Evolutionary conservation across 257 asterid genomes (phyloP).

Genomic region (Verbena officinalis): DNA sequence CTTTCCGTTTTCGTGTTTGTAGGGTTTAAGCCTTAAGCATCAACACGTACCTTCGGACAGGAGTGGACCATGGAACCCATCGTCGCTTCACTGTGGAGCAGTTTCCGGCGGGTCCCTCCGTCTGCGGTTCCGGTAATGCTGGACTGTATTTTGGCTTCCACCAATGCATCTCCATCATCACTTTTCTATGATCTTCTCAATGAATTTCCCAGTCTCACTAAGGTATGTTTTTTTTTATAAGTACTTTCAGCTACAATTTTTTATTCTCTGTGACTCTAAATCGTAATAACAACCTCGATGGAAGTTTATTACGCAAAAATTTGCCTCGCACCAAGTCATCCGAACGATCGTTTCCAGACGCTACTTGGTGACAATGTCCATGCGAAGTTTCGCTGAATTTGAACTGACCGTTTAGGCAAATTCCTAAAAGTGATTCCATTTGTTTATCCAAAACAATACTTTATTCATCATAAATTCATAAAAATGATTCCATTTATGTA

Average conservation of each 20-base stretch:
- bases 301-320: background rate
- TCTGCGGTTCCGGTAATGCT: slow-evolving; percentile 70
- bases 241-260: background rate
- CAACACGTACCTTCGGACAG: background rate
- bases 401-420: too few relatives aligned
- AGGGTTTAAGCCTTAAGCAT: slow-evolving; percentile 22
- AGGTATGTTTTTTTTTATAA: slow-evolving; percentile 44
- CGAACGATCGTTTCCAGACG: background rate
- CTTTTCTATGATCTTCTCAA: slow-evolving; percentile 54
- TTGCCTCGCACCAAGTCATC: background rate
- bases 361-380: background rate
- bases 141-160: slow-evolving; percentile 76
- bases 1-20: background rate
- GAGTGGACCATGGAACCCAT: slow-evolving; percentile 44
- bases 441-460: too few relatives aligned
- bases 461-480: too few relatives aligned
- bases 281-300: background rate
- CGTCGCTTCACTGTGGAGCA: slow-evolving; percentile 52
- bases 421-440: too few relatives aligned
- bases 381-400: background rate
- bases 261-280: background rate
- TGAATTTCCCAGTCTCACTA: slow-evolving; percentile 52
- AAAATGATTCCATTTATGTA: too few relatives aligned
- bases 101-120: slow-evolving; percentile 81
- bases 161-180: slow-evolving; percentile 57